Conservation (phyloP, 306 rosid genomes). For the Clitoria ternatea region DNA sequence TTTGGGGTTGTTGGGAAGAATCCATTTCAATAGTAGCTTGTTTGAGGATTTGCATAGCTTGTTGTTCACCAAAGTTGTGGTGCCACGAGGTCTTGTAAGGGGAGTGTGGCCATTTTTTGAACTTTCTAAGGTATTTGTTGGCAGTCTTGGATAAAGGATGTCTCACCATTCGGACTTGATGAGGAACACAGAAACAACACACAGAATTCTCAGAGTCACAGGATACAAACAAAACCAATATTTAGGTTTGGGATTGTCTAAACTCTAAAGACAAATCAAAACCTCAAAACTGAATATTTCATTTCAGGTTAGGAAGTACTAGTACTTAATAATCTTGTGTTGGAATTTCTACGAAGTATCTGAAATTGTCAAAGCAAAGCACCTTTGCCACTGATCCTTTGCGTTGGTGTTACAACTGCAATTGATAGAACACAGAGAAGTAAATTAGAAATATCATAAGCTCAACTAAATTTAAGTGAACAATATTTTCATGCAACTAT, state of each 20-base stretch:
- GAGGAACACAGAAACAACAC: neutral
- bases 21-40: conserved; percentile 25
- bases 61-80: conserved; percentile 50
- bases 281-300: too few species aligned
- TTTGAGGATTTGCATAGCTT: conserved; percentile 53
- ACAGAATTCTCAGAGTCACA: neutral
- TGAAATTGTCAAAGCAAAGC: too few species aligned
- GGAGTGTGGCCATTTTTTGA: conserved; percentile 68
- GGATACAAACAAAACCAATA: neutral
- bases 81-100: conserved; percentile 73
- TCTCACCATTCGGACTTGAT: conserved; percentile 45
- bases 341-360: too few species aligned
- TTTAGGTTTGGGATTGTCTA: neutral
- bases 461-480: too few species aligned
- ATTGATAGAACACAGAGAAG: too few species aligned
- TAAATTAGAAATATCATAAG: too few species aligned
- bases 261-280: neutral
- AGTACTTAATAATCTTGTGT: too few species aligned
- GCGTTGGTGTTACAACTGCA: too few species aligned
- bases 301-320: too few species aligned
- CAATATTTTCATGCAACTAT: too few species aligned
- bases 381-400: too few species aligned
- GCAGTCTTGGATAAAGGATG: conserved; percentile 40
- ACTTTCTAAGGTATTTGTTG: conserved; percentile 70
- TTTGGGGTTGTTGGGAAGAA: conserved; percentile 11